Conservation (phyloP, 2,329 filamentous ascomycete genomes). For the Cytospora piceicola region DNA sequence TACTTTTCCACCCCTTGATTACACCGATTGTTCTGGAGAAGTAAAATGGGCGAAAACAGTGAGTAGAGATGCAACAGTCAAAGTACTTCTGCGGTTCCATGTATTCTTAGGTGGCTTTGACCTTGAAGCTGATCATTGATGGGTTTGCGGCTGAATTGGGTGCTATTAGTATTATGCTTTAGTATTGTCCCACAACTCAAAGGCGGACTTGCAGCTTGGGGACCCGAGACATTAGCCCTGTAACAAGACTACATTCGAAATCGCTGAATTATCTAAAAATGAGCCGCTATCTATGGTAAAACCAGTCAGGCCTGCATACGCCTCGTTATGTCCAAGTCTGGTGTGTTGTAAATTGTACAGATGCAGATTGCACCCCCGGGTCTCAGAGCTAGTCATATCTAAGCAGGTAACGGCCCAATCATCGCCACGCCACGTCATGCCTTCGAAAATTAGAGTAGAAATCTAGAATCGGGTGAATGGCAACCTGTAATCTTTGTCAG, state of each 20-base stretch:
- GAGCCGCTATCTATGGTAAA: neutral
- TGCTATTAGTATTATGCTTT: constrained; percentile 17
- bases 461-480: constrained; percentile 45
- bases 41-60: neutral
- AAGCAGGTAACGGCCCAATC: neutral
- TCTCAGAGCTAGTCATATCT: neutral
- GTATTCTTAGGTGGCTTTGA: neutral
- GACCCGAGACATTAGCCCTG: neutral
- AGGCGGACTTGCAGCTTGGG: neutral
- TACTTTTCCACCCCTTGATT: neutral
- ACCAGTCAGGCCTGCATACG: no score
- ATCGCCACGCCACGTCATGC: neutral
- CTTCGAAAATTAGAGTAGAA: neutral
- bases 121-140: no score
- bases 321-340: neutral
- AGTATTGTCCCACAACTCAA: constrained; percentile 16
- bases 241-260: neutral
- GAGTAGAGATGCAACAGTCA: neutral
- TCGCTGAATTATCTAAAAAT: neutral
- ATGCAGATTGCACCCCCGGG: neutral
- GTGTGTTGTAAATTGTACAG: neutral
- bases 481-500: constrained; percentile 37
- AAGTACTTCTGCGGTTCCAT: neutral
- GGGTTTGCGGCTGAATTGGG: neutral
- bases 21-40: neutral